A percentile compares a stretch with the other conserved stretches of the same genome.
Evolutionary conservation across 495 filamentous ascomycete genomes (phyloP).

Genomic region (Aspergillus bridgeri): DNA sequence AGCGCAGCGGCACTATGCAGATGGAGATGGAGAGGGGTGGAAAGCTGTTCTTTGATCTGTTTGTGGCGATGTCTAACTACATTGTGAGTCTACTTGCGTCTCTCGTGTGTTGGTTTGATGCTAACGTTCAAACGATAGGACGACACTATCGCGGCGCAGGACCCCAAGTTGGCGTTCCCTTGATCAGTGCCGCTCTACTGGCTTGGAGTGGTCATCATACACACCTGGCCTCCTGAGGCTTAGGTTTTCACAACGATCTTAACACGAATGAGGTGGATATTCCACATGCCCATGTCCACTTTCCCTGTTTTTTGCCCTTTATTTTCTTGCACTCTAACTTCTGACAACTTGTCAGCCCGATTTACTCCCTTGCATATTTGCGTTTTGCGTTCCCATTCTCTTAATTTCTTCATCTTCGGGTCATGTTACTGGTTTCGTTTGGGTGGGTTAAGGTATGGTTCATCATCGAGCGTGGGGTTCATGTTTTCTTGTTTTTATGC

Average conservation of each 20-base stretch:
- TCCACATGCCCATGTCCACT: too few relatives aligned
- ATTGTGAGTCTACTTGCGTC: conserved; percentile 47
- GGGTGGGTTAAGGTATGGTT: neutral
- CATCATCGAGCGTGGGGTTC: neutral
- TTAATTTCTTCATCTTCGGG: neutral
- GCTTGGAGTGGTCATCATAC: neutral
- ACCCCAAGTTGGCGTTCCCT: neutral
- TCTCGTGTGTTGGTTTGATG: neutral
- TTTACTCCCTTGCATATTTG: neutral
- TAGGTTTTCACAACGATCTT: too few relatives aligned
- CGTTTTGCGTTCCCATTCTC: neutral
- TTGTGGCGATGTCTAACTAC: conserved; percentile 90
- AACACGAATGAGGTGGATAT: neutral
- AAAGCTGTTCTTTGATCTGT: conserved; percentile 87
- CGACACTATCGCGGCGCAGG: neutral
- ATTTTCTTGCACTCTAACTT: neutral
- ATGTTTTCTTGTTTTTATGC: too few relatives aligned
- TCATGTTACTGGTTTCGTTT: neutral
- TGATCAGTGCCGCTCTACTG: neutral
- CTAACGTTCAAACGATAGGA: neutral
- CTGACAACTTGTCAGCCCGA: neutral
- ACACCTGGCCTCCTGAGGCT: too few relatives aligned
- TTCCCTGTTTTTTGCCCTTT: too few relatives aligned
- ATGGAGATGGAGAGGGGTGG: conserved; percentile 87
- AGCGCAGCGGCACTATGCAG: conserved; percentile 94